Base-by-base conservation (phyloP, 805 yeast genomes). In the Brettanomyces nanus region DNA sequence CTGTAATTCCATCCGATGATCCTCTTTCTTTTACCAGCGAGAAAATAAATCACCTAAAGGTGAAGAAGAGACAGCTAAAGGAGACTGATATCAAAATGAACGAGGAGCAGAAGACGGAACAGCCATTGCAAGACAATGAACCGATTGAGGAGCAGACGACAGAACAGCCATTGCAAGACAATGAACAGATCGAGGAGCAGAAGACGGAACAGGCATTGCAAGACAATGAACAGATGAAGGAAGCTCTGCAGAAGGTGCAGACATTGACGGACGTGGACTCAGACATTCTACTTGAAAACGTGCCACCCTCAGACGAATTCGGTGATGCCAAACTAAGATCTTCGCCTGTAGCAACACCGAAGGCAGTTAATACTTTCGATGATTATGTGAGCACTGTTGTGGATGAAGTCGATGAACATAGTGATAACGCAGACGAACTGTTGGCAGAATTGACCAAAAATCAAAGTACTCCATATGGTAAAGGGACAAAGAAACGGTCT, bases 391-490 rank as follows among this genome's bases (percentile, higher is more conserved):
- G 18, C 5, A n/a, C 32, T 14, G 3, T 29, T 29, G 32, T 7
- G 32, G 28, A 19, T 6, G 13, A 25, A n/a, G 20, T 10, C n/a
- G 35, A 22, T 6, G 33, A 7, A 29, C 22, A 18, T 4, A 19
- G 4, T 7, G 35, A 30, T n/a, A 17, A 7, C n/a, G 15, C 31
- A 19, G 21, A 17, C 5, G n/a, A 26, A 23, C 26, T 28, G 15
- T 10, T 5, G 19, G n/a, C 7, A 14, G 17, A 28, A 14, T 9
- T 9, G 21, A 28, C 15, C 15, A 36, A 45, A 5, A 37, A 45
- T 15, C 49, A 45, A 31, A 45, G 49, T 29, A 45, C 49, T 6
- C 49, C 49, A 17, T 39, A 42, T 36, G 13, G 21, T 26, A 36
- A 28, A 6, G 30, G 15, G 6, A 9, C 26, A 11, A 23, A 23